Evolutionary conservation across 2,329 filamentous ascomycete species (phyloP), one percentile per base, ranked within the genome.

Genomic region (Nemania diffusa): DNA sequence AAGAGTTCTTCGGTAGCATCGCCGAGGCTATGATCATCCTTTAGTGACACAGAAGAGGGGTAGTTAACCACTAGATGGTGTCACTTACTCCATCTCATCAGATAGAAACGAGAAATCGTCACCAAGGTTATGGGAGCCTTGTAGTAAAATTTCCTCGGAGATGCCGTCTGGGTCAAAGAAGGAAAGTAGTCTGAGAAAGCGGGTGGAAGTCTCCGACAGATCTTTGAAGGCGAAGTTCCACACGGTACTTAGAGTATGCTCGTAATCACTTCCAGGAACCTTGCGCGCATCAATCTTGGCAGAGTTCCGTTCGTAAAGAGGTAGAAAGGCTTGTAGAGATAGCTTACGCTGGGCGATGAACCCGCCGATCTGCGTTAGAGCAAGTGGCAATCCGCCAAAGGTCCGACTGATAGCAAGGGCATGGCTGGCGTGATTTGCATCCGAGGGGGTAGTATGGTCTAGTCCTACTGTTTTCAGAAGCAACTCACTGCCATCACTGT

Each of bases 151-250:
- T 27, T 68, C 66, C 57, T 78, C 73, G n/a, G 69, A 53, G 22
- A 78, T 71, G 8, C 62, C 52, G 62, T 76, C 74, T 4, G 75
- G 73, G n/a, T 76, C 72, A 42, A 78, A 72, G 50, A 76, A 75
- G 2, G 71, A 65, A n/a, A 77, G 20, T 17, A 78, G 29, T 32
- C 72, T 74, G 20, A 75, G 67, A 11, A 77, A 64, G 2, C 50
- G 62, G 2, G 59, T 52, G 13, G 76, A 67, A 20, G 73, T 62
- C 9, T 65, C 64, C 3, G 71, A 24, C 24, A 77, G 60, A 27
- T 68, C 72, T n/a, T 67, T 67, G 29, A 78, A 70, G 5, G 75
- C 74, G 51, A 76, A 67, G 11, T 76, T 64, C 75, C 76, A 78
- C 3, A 77, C 72, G 15, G 72, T 76, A 52, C 64, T 75, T 22